Evolutionary conservation across 805 yeast genomes (phyloP).

Genomic region (Candida sithepensis): DNA sequence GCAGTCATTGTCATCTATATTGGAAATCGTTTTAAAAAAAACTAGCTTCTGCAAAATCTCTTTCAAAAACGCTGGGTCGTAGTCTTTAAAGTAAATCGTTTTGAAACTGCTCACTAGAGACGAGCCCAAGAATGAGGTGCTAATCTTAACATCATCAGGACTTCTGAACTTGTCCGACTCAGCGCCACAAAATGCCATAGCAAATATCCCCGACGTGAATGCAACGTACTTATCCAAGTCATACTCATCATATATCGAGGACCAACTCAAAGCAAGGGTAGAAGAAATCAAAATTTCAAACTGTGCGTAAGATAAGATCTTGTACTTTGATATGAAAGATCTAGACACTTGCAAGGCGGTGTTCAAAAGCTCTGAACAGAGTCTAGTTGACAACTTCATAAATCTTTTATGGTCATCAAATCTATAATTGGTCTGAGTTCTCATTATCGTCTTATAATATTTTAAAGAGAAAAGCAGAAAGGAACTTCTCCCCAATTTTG

Average conservation of each 20-base stretch:
- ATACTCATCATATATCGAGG: constrained; percentile 10
- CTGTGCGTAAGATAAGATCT: constrained; percentile 8
- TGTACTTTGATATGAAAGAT: constrained; percentile 6
- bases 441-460: constrained; percentile 6
- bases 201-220: constrained; percentile 18
- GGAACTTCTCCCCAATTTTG: constrained; percentile 6
- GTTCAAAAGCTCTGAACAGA: constrained; percentile 5
- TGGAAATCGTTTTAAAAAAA: constrained; percentile 3
- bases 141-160: constrained; percentile 1
- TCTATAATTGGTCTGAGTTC: constrained; percentile 2
- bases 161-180: constrained; percentile 1
- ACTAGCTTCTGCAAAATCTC: constrained; percentile 11
- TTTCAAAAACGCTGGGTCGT: constrained; percentile 13
- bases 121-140: constrained; percentile 11
- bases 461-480: constrained; percentile 7
- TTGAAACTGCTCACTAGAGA: constrained; percentile 14
- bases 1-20: neutral
- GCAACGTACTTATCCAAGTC: constrained; percentile 7
- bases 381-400: constrained; percentile 1
- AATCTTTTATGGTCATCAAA: constrained; percentile 1
- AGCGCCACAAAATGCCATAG: constrained; percentile 14
- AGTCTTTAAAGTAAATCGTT: constrained; percentile 14
- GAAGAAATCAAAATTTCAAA: constrained; percentile 12
- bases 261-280: constrained; percentile 10
- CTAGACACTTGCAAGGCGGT: constrained; percentile 7